A percentile compares a stretch with the other conserved stretches of the same genome.
phyloP scores from a whole-genome alignment of 768 basidiomycete genomes.

The Trichaptum fuscoviolaceum region DNA sequence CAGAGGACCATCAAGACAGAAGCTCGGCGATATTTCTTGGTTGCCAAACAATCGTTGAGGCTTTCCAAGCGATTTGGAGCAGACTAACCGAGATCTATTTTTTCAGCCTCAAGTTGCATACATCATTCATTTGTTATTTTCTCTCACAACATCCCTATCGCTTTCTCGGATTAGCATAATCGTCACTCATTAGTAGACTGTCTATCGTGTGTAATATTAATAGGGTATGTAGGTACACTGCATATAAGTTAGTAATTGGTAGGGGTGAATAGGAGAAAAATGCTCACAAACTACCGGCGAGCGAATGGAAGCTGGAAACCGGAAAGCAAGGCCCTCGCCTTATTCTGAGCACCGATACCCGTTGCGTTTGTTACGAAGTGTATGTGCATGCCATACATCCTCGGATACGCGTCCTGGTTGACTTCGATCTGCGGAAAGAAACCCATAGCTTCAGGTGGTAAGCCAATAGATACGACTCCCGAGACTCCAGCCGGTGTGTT shows the following conservation, averaged over 20 bases:
- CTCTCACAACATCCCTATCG: neutral
- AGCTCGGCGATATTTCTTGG: conserved; percentile 63
- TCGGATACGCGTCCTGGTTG: conserved; percentile 86
- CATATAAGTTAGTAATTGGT: neutral
- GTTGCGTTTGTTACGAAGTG: conserved; percentile 87
- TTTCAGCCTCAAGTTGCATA: neutral
- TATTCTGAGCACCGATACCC: conserved; percentile 87
- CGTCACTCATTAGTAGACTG: neutral
- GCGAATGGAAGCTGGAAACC: conserved; percentile 91
- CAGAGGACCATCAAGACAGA: conserved; percentile 40
- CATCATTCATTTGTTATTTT: neutral
- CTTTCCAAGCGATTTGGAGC: neutral
- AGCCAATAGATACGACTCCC: conserved; percentile 86
- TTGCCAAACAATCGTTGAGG: conserved; percentile 21
- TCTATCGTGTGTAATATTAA: neutral
- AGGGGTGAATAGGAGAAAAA: neutral
- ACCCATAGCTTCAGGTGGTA: conserved; percentile 77
- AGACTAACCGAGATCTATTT: neutral
- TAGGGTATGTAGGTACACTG: neutral
- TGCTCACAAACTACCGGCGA: conserved; percentile 28
- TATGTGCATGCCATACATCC: conserved; percentile 85
- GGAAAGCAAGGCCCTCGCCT: conserved; percentile 79
- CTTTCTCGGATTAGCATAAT: conserved; percentile 1
- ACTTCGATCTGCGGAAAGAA: conserved; percentile 96
- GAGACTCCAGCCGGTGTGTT: conserved; percentile 73